Evolutionary conservation across 352 stramenopile genomes (phyloP).

Genomic region (Globisporangium carolinianum): DNA sequence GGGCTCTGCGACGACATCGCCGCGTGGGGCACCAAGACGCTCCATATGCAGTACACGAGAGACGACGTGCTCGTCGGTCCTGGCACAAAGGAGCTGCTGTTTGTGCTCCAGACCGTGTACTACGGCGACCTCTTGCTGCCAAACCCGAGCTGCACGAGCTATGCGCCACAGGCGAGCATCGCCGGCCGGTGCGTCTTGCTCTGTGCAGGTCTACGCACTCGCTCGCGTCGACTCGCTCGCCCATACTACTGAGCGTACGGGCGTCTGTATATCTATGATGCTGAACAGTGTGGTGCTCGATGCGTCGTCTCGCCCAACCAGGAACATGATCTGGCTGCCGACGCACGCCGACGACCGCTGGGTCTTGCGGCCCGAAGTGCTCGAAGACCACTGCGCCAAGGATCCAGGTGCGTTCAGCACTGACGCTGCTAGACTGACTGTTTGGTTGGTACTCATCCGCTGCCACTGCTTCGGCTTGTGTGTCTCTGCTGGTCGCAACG

Average conservation of each 20-base stretch:
- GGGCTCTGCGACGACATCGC: conserved; percentile 77
- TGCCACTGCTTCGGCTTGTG: neutral
- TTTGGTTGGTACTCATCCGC: neutral
- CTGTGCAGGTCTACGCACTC: neutral
- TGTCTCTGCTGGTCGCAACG: neutral
- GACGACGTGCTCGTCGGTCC: conserved; percentile 82
- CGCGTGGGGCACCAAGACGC: conserved; percentile 42
- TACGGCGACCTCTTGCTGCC: conserved; percentile 81
- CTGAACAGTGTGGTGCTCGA: neutral
- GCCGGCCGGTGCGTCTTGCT: conserved; percentile 47
- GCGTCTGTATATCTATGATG: conserved; percentile 2
- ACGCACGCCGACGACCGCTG: conserved; percentile 76
- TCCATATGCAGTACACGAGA: conserved; percentile 55
- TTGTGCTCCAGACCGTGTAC: conserved; percentile 86
- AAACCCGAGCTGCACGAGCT: conserved; percentile 83
- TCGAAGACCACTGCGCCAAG: conserved; percentile 73
- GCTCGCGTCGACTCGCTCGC: too few species aligned
- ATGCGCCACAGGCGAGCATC: conserved; percentile 80
- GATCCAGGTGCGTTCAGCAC: conserved; percentile 48
- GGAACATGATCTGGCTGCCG: conserved; percentile 85
- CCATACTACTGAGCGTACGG: neutral
- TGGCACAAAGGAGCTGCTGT: conserved; percentile 86
- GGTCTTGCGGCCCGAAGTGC: conserved; percentile 68
- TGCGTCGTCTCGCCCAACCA: conserved; percentile 14
- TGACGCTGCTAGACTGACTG: neutral